Percentiles rank a stretch among this genome's conserved stretches.
Conservation (phyloP, 148 eudicot species). For the Limonium bicolor region DNA sequence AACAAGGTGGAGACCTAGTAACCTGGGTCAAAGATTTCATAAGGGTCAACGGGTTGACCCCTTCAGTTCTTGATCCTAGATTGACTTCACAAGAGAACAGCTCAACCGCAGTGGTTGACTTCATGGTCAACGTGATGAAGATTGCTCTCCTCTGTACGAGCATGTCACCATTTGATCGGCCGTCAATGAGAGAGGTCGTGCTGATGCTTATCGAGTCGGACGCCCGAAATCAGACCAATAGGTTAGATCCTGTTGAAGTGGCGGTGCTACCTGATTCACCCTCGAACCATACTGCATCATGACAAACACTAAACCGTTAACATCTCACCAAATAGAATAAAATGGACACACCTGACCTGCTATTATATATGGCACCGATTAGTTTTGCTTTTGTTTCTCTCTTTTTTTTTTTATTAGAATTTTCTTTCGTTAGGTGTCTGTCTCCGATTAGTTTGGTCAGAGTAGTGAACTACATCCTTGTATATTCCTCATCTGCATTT, state of each 20-base stretch:
- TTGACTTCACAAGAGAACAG: slow-evolving; percentile 33
- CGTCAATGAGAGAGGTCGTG: slow-evolving; percentile 65
- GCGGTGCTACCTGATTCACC: slow-evolving; percentile 35
- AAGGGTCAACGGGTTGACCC: slow-evolving; percentile 11
- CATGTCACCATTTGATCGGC: slow-evolving; percentile 50
- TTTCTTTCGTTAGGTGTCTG: no score
- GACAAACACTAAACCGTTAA: no score
- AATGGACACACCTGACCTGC: no score
- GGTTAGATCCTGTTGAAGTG: slow-evolving; percentile 17
- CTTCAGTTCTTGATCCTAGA: slow-evolving; percentile 44
- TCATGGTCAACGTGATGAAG: slow-evolving; percentile 55
- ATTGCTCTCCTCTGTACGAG: slow-evolving; percentile 79
- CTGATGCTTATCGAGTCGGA: slow-evolving; percentile 72
- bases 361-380: no score
- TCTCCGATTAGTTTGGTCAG: no score
- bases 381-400: no score
- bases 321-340: no score
- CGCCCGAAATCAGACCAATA: slow-evolving; percentile 29
- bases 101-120: slow-evolving; percentile 11
- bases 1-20: slow-evolving; percentile 71
- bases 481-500: no score
- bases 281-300: slow-evolving; percentile 20
- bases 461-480: no score
- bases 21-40: slow-evolving; percentile 47
- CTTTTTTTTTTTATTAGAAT: no score